Evolutionary conservation across 768 basidiomycete genomes (phyloP), one percentile per base, ranked within the genome.

Genomic region (Lentinus brumalis): DNA sequence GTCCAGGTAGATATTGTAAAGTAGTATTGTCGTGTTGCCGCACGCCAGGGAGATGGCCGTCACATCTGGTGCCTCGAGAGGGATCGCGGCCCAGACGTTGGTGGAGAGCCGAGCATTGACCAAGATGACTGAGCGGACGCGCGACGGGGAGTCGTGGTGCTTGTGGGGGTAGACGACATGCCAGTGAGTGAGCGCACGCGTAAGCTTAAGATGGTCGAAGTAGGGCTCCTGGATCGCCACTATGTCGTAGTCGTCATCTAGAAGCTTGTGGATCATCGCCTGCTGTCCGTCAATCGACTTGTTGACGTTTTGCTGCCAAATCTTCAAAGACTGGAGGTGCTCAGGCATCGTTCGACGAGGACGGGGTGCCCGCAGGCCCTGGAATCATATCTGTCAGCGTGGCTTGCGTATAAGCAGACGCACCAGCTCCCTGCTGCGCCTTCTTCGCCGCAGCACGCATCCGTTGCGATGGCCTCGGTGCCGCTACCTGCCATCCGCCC

Each of bases 1-100:
- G 65, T 76, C 69, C 29, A 75, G 76, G 67, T 81, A 81, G 6
- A 80, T 65, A 65, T 79, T 80, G 70, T 77, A 66, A 0, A 79
- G 66, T 3, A 59, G 21, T 32, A 78, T 4, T 2, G 14, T 53
- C 0, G 66, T 64, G 5, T 53, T 49, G 4, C 8, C 29, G 1
- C 65, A 69, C 4, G 10, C 29, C 8, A 77, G 15, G 3, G 69
- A 56, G 16, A 77, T 57, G 1, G 66, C 75, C 0, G 69, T 71
- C 21, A 78, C 60, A 67, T 79, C 62, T 59, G 68, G n/a, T 42
- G 59, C 59, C 1, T 16, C n/a, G 40, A 66, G 11, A 0, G 56
- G 16, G 31, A 70, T 60, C 0, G 47, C 44, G 12, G 38, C 45
- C 62, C 64, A 70, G 15, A 16, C n/a, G 32, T 65, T 60, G 6